Evolutionary conservation across 306 rosid species (phyloP), one percentile per base, ranked within the genome.

Genomic region (Luffa aegyptiaca): DNA sequence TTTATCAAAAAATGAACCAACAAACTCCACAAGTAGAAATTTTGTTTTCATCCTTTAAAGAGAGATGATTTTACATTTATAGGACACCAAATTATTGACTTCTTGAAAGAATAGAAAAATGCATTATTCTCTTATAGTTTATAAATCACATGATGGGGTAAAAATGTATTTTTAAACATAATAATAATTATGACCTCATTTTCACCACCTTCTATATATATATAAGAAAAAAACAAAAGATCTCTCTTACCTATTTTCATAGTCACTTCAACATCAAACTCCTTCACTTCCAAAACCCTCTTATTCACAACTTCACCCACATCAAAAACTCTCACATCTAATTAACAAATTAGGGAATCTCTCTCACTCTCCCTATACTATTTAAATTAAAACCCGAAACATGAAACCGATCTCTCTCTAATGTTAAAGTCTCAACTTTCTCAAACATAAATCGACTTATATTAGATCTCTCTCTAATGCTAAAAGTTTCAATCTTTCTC

Each of bases 241-340:
- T 68, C 85, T 85, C 91, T 81, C 84, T 58, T 71, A 58, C 86
- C 88, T 84, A 89, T 82, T 86, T 81, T 74, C 87, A 58, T 78
- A 45, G 90, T 87, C 85, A 87, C 86, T 84, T 90, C 92, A 91
- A 84, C 93, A 81, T 90, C 93, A 83, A 83, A 9, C 1, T 87
- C 88, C 82, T 81, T 87, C 90, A 77, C 92, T 83, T 85, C 89
- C 71, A 41, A 58, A 72, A 69, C 86, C 86, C 49, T 57, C 80
- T 0, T 10, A 41, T 26, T 16, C 2, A 39, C 52, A 41, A 9
- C 17, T 9, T 72, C 18, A 72, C 18, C 17, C 31, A 26, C 31
- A 49, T 21, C 0, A 26, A 74, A 48, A 16, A 49, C 78, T 66
- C 76, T 76, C 49, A 80, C 90, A 7, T 70, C 53, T 44, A 69